Evolutionary conservation across 2,329 filamentous ascomycete genomes (phyloP).

Genomic region (Tolypocladium tropicale): DNA sequence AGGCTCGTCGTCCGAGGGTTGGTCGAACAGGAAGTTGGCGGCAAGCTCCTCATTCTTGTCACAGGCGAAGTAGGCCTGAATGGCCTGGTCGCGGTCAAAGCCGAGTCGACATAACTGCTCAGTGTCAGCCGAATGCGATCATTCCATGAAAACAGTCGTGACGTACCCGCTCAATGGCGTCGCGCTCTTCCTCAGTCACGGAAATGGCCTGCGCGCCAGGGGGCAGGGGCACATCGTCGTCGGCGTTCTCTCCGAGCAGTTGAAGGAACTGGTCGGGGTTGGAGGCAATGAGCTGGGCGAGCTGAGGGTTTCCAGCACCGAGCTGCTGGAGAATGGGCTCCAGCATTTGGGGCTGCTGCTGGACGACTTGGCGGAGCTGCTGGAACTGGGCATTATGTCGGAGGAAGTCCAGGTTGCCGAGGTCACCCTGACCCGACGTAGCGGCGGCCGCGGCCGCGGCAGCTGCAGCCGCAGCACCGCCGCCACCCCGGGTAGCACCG

Average conservation of each 20-base stretch:
- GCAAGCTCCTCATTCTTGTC: conserved; percentile 99
- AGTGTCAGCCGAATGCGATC: conserved; percentile 1
- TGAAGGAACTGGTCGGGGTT: conserved; percentile 91
- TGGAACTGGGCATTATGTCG: conserved; percentile 96
- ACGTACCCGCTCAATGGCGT: conserved; percentile 85
- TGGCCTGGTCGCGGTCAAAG: conserved; percentile 85
- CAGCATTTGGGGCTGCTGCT: conserved; percentile 96
- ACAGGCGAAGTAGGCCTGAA: conserved; percentile 97
- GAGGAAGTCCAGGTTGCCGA: conserved; percentile 84
- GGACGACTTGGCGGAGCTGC: conserved; percentile 91
- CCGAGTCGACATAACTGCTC: conserved; percentile 77
- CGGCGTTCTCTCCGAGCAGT: conserved; percentile 77
- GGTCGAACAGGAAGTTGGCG: conserved; percentile 96
- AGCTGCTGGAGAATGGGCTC: conserved; percentile 97
- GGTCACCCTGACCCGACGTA: conserved; percentile 39
- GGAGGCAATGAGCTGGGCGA: conserved; percentile 82
- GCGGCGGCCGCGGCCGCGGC: conserved; percentile 37
- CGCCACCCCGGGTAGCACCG: conserved; percentile 29
- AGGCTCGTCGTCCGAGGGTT: conserved; percentile 74
- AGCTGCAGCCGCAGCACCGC: conserved; percentile 28
- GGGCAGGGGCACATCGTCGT: conserved; percentile 74
- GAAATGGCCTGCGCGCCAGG: conserved; percentile 82
- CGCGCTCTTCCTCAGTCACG: conserved; percentile 91
- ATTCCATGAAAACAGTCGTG: background rate
- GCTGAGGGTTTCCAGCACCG: conserved; percentile 84